phyloP scores from a whole-genome alignment of 75 land plant species.

The Selaginella tamariscina region DNA sequence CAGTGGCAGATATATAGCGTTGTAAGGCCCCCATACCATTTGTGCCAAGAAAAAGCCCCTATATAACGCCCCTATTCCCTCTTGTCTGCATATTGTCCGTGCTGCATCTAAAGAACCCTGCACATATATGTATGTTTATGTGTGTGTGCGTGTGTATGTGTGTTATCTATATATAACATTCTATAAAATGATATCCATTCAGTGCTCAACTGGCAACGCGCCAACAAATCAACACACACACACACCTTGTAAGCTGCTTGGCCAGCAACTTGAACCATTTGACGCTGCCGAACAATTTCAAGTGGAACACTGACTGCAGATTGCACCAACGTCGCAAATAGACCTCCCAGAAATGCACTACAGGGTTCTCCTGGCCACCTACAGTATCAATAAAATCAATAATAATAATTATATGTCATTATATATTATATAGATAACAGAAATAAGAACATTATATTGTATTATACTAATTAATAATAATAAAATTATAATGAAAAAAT shows the following conservation, averaged over 20 bases:
- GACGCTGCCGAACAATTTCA: conserved; percentile 29
- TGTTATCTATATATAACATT: too few relatives aligned
- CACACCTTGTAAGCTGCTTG: conserved; percentile 23
- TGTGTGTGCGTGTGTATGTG: too few relatives aligned
- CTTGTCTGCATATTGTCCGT: conserved; percentile 20
- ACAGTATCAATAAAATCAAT: background rate
- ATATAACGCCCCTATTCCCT: conserved; percentile 27
- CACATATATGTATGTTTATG: conserved; percentile 6
- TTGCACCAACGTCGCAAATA: conserved; percentile 32
- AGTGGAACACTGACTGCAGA: conserved; percentile 27
- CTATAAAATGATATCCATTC: too few relatives aligned
- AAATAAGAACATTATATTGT: too few relatives aligned
- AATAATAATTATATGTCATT: background rate
- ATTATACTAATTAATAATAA: too few relatives aligned
- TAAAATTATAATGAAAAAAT: too few relatives aligned
- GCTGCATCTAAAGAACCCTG: conserved; percentile 32
- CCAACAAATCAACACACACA: background rate
- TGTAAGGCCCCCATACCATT: conserved; percentile 37
- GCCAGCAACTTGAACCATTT: conserved; percentile 29
- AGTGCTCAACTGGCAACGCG: background rate
- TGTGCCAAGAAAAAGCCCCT: conserved; percentile 29
- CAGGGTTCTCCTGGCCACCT: conserved; percentile 29
- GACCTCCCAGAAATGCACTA: conserved; percentile 31
- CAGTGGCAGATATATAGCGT: conserved; percentile 30
- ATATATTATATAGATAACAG: background rate